A percentile compares a stretch with the other conserved stretches of the same genome.
Evolutionary conservation across 108 stramenopile genomes (phyloP).

Genomic region (Nitzschia sp.): DNA sequence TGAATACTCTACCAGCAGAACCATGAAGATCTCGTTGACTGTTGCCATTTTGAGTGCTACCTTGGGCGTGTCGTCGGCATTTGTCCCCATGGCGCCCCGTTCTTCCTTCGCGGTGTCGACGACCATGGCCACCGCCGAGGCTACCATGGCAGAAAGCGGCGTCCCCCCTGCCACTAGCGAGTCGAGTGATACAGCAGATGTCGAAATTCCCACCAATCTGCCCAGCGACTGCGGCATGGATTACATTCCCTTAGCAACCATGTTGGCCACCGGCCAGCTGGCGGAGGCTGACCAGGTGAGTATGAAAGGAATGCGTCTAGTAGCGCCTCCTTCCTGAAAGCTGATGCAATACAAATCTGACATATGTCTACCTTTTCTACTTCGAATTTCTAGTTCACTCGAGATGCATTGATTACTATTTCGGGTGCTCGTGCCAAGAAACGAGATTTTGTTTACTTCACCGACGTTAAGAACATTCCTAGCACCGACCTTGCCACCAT

Average conservation of each 20-base stretch:
- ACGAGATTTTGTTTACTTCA: constrained; percentile 96
- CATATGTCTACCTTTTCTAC: constrained; percentile 2
- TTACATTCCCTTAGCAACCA: constrained; percentile 90
- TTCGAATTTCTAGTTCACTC: constrained; percentile 88
- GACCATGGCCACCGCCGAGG: constrained; percentile 5
- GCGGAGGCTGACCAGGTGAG: constrained; percentile 89
- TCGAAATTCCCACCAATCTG: constrained; percentile 82
- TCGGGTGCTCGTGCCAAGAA: constrained; percentile 88
- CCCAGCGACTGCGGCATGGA: constrained; percentile 90
- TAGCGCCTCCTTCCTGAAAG: neutral
- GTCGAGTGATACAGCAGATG: constrained; percentile 43
- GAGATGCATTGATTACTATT: constrained; percentile 91
- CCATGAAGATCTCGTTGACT: constrained; percentile 15
- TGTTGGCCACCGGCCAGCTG: constrained; percentile 87
- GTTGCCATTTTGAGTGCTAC: constrained; percentile 2
- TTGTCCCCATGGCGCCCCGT: neutral
- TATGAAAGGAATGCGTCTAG: constrained; percentile 24
- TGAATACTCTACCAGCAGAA: neutral
- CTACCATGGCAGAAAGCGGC: constrained; percentile 58
- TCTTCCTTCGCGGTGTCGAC: neutral
- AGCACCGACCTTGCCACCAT: constrained; percentile 92
- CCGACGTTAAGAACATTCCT: constrained; percentile 93
- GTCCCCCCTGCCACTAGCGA: constrained; percentile 54
- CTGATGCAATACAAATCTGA: neutral
- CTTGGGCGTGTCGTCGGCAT: neutral